Evolutionary conservation across 306 rosid species (phyloP).

Genomic region (Aeschynomene evenia): DNA sequence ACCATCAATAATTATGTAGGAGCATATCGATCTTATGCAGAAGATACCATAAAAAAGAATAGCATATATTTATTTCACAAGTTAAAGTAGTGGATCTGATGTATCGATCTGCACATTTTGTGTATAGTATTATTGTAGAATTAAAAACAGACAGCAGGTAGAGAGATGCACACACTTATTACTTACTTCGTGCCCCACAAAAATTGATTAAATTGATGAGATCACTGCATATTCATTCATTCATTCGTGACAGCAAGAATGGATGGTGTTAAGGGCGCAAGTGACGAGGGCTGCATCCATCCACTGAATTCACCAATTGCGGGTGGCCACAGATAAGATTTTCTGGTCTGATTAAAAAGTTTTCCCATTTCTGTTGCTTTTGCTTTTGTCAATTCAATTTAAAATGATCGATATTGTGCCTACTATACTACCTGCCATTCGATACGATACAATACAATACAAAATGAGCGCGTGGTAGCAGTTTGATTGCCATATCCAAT

Average conservation of each 20-base stretch:
- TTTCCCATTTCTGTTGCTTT: neutral
- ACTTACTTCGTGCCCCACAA: neutral
- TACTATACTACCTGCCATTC: conserved; percentile 19
- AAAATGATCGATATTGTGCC: neutral
- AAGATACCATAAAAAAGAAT: neutral
- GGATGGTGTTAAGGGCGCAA: conserved; percentile 12
- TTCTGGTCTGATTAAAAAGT: no score
- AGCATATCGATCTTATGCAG: neutral
- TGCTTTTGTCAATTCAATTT: neutral
- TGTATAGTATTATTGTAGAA: no score
- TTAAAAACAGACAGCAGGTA: neutral
- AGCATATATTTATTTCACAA: no score
- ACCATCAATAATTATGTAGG: neutral
- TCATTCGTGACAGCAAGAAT: no score
- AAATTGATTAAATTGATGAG: neutral
- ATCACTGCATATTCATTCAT: neutral
- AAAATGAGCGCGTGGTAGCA: conserved; percentile 14
- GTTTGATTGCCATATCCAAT: conserved; percentile 7
- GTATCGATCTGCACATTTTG: neutral
- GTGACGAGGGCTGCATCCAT: neutral
- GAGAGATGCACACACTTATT: neutral
- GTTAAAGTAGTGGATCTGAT: neutral
- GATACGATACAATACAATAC: conserved; percentile 19
- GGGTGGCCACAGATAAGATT: conserved; percentile 35
- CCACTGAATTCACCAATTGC: conserved; percentile 11